Evolutionary conservation across 2,329 filamentous ascomycete species (phyloP).

Genomic region (Sphaerulina vaccinii): DNA sequence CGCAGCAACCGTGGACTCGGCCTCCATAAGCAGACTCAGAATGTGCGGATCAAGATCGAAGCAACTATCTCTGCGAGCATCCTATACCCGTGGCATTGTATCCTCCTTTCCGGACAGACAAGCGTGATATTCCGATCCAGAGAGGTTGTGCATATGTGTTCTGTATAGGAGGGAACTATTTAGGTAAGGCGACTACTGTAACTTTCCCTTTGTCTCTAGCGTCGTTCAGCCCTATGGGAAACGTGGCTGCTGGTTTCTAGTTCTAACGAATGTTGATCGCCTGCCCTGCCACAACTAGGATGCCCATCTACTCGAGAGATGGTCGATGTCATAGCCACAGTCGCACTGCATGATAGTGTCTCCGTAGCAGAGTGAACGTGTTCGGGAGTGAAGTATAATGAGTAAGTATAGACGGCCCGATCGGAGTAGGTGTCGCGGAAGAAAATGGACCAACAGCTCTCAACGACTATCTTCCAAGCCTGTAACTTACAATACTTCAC

Average conservation of each 20-base stretch:
- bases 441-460: too few relatives aligned
- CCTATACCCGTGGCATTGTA: constrained; percentile 12
- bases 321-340: too few relatives aligned
- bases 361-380: too few relatives aligned
- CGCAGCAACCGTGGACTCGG: constrained; percentile 26
- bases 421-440: too few relatives aligned
- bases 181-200: too few relatives aligned
- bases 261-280: neutral
- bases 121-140: too few relatives aligned
- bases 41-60: constrained; percentile 9
- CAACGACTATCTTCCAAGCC: neutral
- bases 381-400: too few relatives aligned
- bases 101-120: neutral
- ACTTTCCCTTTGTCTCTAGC: neutral
- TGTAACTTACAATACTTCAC: neutral
- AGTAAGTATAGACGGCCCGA: too few relatives aligned
- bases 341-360: too few relatives aligned
- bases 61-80: constrained; percentile 12
- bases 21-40: constrained; percentile 31
- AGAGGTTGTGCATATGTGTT: neutral
- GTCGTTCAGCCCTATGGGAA: neutral
- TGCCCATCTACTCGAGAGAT: too few relatives aligned
- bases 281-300: too few relatives aligned
- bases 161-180: neutral
- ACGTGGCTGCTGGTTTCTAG: too few relatives aligned